Base-by-base conservation (phyloP, 2,329 filamentous ascomycete species). In the Ophiocordyceps camponoti-rufipedis region DNA sequence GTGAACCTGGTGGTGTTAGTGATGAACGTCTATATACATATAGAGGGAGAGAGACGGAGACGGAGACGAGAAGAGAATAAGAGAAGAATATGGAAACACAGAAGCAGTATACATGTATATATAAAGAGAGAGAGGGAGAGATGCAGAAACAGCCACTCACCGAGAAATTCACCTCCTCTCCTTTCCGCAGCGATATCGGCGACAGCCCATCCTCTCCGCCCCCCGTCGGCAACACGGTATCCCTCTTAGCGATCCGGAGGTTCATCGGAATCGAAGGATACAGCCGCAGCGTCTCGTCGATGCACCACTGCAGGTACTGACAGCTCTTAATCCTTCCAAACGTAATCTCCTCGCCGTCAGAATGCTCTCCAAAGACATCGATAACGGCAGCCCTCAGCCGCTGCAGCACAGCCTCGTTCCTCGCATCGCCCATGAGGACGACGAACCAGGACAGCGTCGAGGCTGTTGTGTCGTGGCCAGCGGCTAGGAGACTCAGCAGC, bases 391-490 rank as follows among this genome's bases (percentile, higher is more conserved):
- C 48, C 7, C 68, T 62, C 28, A 75, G 57, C 46, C 65, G 68
- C 8, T 55, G 49, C 50, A 63, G 71, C 38, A 68, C 56, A 0
- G 50, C 50, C 1, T 58, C 60, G 48, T 71, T 55, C 9, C 42
- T 42, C 10, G 45, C 39, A 28, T 62, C 59, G 1, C 66, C 56
- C 14, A 72, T 54, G n/a, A 58, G 55, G 48, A 62, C 61, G 45
- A 72, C 64, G 14, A 65, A 55, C 66, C 68, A 74, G 9, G 66
- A 64, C 2, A 76, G 58, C 3, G 72, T 58, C 8, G 59, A 62
- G 2, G 69, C 70, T 0, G 71, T 75, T 2, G 71, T 74, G 51
- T 76, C 72, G 16, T 72, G 64, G 1, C 70, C 71, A 0, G 71
- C 71, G 35, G 78, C 66, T 43, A 54, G 49, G 33, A 65, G 58